Evolutionary conservation across 2,329 filamentous ascomycete species (phyloP).

Genomic region (Penicillium olsonii): DNA sequence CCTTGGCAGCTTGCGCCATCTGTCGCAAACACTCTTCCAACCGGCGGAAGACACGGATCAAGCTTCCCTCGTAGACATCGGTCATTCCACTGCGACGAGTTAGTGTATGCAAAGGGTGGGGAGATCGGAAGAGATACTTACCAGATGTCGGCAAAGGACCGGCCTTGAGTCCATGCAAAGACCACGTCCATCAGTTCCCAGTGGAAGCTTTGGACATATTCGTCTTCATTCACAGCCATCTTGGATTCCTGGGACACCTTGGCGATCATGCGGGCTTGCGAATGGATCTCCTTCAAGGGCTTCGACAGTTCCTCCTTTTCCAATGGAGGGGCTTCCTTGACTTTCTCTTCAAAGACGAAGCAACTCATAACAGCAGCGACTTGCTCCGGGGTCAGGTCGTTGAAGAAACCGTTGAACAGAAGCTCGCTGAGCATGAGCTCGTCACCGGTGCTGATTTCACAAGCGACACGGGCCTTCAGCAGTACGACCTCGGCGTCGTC

Average conservation of each 20-base stretch:
- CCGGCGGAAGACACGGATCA: conserved; percentile 94
- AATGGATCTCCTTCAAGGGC: conserved; percentile 81
- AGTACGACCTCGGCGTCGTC: conserved; percentile 94
- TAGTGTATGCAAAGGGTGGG: conserved; percentile 7
- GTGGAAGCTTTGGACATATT: conserved; percentile 87
- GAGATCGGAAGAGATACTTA: conserved; percentile 52
- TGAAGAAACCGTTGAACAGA: conserved; percentile 97
- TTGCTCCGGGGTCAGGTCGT: conserved; percentile 85
- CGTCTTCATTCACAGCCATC: conserved; percentile 88
- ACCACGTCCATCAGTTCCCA: conserved; percentile 98
- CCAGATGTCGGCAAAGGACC: conserved; percentile 92
- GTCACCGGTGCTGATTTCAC: conserved; percentile 95
- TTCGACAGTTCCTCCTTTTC: conserved; percentile 79
- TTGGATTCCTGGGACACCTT: conserved; percentile 96
- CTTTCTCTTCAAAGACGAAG: conserved; percentile 98
- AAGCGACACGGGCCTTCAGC: conserved; percentile 94
- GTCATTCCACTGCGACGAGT: conserved; percentile 82
- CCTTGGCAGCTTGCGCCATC: conserved; percentile 92
- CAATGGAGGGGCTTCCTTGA: conserved; percentile 69
- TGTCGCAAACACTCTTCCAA: conserved; percentile 92
- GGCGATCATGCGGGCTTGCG: conserved; percentile 82
- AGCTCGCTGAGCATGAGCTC: conserved; percentile 91
- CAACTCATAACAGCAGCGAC: conserved; percentile 84
- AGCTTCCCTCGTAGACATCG: conserved; percentile 92
- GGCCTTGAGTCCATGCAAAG: conserved; percentile 85